Conservation (phyloP, 805 yeast genomes). For the Saturnispora halmiae region DNA sequence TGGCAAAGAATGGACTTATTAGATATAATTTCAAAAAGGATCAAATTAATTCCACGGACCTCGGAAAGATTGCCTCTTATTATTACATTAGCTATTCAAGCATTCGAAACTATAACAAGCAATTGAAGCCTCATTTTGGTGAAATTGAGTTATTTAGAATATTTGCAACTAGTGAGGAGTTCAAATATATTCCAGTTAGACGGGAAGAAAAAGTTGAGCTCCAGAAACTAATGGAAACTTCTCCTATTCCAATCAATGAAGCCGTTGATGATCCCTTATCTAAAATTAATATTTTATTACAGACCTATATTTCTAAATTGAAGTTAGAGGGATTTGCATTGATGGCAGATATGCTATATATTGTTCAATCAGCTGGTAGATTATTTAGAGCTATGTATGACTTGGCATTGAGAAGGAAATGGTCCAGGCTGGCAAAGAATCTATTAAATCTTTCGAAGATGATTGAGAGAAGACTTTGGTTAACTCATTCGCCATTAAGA, state of each 20-base stretch:
- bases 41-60: slow-evolving; percentile 46
- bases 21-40: slow-evolving; percentile 47
- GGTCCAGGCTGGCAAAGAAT: slow-evolving; percentile 56
- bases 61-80: slow-evolving; percentile 79
- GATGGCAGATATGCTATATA: slow-evolving; percentile 85
- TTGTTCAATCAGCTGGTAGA: slow-evolving; percentile 90
- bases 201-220: slow-evolving; percentile 79
- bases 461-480: slow-evolving; percentile 79
- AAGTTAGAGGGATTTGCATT: slow-evolving; percentile 81
- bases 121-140: slow-evolving; percentile 53
- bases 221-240: slow-evolving; percentile 52
- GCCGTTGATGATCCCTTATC: slow-evolving; percentile 59
- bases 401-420: slow-evolving; percentile 56
- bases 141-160: slow-evolving; percentile 69
- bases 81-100: slow-evolving; percentile 75
- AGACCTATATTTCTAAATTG: slow-evolving; percentile 75
- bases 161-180: slow-evolving; percentile 79
- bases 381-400: slow-evolving; percentile 79
- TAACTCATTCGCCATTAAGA: slow-evolving; percentile 73
- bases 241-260: slow-evolving; percentile 85
- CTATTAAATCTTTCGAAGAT: slow-evolving; percentile 64
- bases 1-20: slow-evolving; percentile 50
- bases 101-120: slow-evolving; percentile 54
- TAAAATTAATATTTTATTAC: slow-evolving; percentile 71
- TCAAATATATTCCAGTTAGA: slow-evolving; percentile 72